These are phyloP conservation scores for Adansonia madagascariensis DNA, from an alignment of 441 rosid species.

Conservation along the genomic window DNA sequence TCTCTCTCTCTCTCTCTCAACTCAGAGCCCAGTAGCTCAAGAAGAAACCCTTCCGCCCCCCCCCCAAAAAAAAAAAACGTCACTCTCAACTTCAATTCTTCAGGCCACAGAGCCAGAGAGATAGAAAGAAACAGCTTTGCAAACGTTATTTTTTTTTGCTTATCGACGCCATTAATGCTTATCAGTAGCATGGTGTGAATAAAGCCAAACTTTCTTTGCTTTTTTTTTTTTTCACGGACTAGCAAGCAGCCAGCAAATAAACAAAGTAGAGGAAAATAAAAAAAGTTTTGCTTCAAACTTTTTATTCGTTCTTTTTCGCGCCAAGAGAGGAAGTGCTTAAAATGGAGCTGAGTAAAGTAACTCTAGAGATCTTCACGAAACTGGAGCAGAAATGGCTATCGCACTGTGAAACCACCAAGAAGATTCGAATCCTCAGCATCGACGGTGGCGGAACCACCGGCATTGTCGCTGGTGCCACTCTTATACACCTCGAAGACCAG, in stretches of 20 bases:
- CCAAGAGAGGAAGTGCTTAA: not conserved
- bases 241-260: not conserved
- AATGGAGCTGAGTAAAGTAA: conserved; percentile 86
- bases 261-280: too few relatives aligned
- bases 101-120: conserved; percentile 7
- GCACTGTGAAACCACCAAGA: conserved; percentile 63
- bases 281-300: too few relatives aligned
- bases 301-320: not conserved
- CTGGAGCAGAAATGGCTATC: conserved; percentile 91
- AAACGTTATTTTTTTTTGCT: not conserved
- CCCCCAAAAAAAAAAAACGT: not conserved
- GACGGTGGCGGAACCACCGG: conserved; percentile 80
- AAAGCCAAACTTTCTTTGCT: not conserved
- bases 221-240: conserved; percentile 23
- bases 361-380: conserved; percentile 82
- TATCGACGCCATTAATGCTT: conserved; percentile 37
- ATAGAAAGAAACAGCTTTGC: conserved; percentile 10
- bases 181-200: conserved; percentile 44
- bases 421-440: conserved; percentile 77
- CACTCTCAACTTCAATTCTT: not conserved
- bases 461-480: conserved; percentile 65
- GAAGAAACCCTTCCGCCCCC: not conserved
- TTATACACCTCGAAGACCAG: conserved; percentile 83
- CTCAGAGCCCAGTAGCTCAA: conserved; percentile 19
- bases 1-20: not conserved